Conservation (phyloP, 2,329 filamentous ascomycete species). For the Hypoxylon sp. region DNA sequence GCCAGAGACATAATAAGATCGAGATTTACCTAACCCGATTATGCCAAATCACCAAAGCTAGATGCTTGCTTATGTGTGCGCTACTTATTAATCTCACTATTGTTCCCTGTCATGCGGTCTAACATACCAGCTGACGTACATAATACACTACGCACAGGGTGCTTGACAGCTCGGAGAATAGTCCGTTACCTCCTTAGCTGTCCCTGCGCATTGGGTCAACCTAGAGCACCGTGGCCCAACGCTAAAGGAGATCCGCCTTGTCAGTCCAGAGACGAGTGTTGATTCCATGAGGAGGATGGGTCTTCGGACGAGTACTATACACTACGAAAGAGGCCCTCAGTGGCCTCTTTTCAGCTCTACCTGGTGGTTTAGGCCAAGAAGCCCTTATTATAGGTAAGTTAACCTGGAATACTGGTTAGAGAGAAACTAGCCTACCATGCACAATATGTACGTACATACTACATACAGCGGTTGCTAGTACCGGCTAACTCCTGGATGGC, state of each 20-base stretch:
- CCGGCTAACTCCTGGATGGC: slow-evolving; percentile 40
- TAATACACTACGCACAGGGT: slow-evolving; percentile 29
- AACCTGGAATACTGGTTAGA: neutral
- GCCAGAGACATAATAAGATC: slow-evolving; percentile 21
- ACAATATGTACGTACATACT: slow-evolving; percentile 1
- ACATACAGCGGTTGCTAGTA: slow-evolving; percentile 22
- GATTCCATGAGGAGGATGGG: slow-evolving; percentile 39
- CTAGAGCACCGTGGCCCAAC: slow-evolving; percentile 31
- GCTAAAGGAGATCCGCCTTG: slow-evolving; percentile 36
- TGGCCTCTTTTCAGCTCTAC: slow-evolving; percentile 1
- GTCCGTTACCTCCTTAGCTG: slow-evolving; percentile 28
- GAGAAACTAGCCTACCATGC: neutral
- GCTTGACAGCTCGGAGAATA: slow-evolving; percentile 41
- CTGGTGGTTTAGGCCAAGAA: slow-evolving; percentile 1
- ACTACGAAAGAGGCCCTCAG: neutral
- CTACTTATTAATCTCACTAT: slow-evolving; percentile 19
- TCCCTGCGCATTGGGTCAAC: slow-evolving; percentile 11
- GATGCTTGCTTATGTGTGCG: slow-evolving; percentile 21
- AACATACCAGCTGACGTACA: slow-evolving; percentile 40
- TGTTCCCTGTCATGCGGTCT: slow-evolving; percentile 29
- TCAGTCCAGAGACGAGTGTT: slow-evolving; percentile 37
- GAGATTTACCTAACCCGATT: slow-evolving; percentile 23
- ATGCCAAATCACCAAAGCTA: slow-evolving; percentile 9
- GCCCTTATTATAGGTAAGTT: neutral
- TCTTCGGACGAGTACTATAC: slow-evolving; percentile 34